These are phyloP conservation scores for Collybiopsis luxurians DNA, from an alignment of 768 basidiomycete genomes.

Conservation along the genomic window DNA sequence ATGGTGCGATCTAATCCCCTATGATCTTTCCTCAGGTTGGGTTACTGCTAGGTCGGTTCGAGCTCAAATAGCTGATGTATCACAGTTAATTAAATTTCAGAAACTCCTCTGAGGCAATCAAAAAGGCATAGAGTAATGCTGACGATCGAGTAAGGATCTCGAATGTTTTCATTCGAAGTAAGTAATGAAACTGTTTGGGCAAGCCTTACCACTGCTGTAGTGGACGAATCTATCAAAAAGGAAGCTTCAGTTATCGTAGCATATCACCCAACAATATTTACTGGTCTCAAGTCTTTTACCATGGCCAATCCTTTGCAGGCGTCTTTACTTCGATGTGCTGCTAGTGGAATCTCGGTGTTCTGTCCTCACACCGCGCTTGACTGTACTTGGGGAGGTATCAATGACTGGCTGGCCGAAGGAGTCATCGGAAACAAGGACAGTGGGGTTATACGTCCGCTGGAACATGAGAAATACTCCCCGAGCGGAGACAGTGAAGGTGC, in stretches of 20 bases:
- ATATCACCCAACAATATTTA: slow-evolving; percentile 88
- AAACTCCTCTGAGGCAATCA: slow-evolving; percentile 47
- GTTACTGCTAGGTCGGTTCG: slow-evolving; percentile 59
- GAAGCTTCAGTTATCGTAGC: slow-evolving; percentile 68
- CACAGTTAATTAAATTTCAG: slow-evolving; percentile 24
- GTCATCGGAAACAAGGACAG: slow-evolving; percentile 34
- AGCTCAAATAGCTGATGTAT: slow-evolving; percentile 4
- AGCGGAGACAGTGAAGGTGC: slow-evolving; percentile 46
- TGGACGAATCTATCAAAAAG: slow-evolving; percentile 61
- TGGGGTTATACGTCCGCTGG: slow-evolving; percentile 31
- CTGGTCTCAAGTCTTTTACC: slow-evolving; percentile 70
- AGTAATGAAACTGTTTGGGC: slow-evolving; percentile 14
- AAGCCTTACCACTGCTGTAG: slow-evolving; percentile 73
- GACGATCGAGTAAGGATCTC: slow-evolving; percentile 61
- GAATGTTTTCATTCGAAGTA: slow-evolving; percentile 12
- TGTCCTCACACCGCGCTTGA: slow-evolving; percentile 89
- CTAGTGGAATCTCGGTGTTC: slow-evolving; percentile 83
- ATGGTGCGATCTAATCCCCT: slow-evolving; percentile 1
- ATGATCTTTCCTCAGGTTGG: slow-evolving; percentile 52
- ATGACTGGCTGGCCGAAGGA: slow-evolving; percentile 81
- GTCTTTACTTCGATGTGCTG: slow-evolving; percentile 76
- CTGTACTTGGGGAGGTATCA: slow-evolving; percentile 79
- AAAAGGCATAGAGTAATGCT: slow-evolving; percentile 52
- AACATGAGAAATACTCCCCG: slow-evolving; percentile 37
- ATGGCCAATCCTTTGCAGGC: slow-evolving; percentile 76